phyloP scores from a whole-genome alignment of 495 filamentous ascomycete genomes.

The Letharia lupina region DNA sequence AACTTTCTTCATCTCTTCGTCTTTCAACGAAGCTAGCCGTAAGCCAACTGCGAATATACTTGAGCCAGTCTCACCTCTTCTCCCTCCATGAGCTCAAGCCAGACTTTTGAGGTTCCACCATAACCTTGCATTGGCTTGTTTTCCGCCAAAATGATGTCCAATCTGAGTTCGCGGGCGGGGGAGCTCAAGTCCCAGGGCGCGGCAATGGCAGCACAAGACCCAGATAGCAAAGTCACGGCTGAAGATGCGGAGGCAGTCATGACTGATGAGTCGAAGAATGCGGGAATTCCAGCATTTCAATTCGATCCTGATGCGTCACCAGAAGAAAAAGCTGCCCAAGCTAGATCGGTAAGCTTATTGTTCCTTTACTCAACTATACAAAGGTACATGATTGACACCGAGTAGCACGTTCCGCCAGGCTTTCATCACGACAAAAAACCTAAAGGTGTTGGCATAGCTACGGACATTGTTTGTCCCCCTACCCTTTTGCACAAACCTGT shows the following conservation, averaged over 20 bases:
- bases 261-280: slow-evolving; percentile 64
- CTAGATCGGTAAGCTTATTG: slow-evolving; percentile 56
- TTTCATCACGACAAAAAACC: slow-evolving; percentile 58
- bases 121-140: not conserved
- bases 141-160: slow-evolving; percentile 25
- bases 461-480: slow-evolving; percentile 52
- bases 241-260: slow-evolving; percentile 62
- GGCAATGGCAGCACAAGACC: slow-evolving; percentile 57
- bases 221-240: slow-evolving; percentile 57
- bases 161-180: slow-evolving; percentile 24
- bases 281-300: slow-evolving; percentile 67
- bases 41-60: not conserved
- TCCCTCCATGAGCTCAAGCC: slow-evolving; percentile 1
- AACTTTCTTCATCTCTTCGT: too few relatives aligned
- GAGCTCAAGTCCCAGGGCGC: slow-evolving; percentile 76
- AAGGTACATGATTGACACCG: slow-evolving; percentile 19
- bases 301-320: slow-evolving; percentile 82
- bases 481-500: not conserved
- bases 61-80: not conserved
- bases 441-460: slow-evolving; percentile 58
- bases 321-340: slow-evolving; percentile 74
- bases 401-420: slow-evolving; percentile 50
- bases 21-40: not conserved
- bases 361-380: not conserved
- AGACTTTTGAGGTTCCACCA: not conserved